Conservation (phyloP, 768 basidiomycete species). For the Suillus ampliporus region DNA sequence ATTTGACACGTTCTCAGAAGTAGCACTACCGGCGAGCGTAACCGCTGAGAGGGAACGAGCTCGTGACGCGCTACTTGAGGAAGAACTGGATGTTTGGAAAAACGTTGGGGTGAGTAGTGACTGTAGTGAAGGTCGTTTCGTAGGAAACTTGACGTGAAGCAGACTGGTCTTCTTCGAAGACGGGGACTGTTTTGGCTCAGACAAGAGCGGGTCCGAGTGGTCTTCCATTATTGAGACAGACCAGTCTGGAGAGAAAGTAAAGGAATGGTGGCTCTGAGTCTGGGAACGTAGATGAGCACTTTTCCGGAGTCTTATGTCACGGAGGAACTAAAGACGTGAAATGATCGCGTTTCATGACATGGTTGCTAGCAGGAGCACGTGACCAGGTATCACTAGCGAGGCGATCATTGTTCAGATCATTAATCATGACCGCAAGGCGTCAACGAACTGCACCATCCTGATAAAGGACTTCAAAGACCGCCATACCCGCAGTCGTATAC, state of each 20-base stretch:
- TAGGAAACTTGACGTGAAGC: slow-evolving; percentile 43
- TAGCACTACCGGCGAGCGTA: not conserved
- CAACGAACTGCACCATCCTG: not conserved
- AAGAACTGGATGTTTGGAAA: slow-evolving; percentile 49
- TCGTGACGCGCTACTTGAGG: slow-evolving; percentile 26
- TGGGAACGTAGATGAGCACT: slow-evolving; percentile 14
- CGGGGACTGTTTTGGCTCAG: slow-evolving; percentile 4
- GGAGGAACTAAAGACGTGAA: slow-evolving; percentile 13
- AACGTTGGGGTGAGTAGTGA: slow-evolving; percentile 46
- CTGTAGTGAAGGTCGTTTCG: slow-evolving; percentile 59
- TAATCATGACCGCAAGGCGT: not conserved
- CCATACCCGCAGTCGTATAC: not conserved
- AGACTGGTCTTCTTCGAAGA: slow-evolving; percentile 14
- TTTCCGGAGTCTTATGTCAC: slow-evolving; percentile 9
- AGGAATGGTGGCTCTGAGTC: slow-evolving; percentile 10
- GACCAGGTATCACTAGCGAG: slow-evolving; percentile 4
- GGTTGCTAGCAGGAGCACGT: slow-evolving; percentile 17
- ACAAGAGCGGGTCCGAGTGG: not conserved
- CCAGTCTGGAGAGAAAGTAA: slow-evolving; percentile 12
- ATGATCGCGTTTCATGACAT: not conserved
- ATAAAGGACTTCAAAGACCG: not conserved
- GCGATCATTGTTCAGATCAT: not conserved
- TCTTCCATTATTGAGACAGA: slow-evolving; percentile 15
- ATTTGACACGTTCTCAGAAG: slow-evolving; percentile 8
- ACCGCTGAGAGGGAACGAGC: slow-evolving; percentile 23